Evolutionary conservation across 495 filamentous ascomycete species (phyloP), one percentile per base, ranked within the genome.

Genomic region (Hypoxylon subgilvum): DNA sequence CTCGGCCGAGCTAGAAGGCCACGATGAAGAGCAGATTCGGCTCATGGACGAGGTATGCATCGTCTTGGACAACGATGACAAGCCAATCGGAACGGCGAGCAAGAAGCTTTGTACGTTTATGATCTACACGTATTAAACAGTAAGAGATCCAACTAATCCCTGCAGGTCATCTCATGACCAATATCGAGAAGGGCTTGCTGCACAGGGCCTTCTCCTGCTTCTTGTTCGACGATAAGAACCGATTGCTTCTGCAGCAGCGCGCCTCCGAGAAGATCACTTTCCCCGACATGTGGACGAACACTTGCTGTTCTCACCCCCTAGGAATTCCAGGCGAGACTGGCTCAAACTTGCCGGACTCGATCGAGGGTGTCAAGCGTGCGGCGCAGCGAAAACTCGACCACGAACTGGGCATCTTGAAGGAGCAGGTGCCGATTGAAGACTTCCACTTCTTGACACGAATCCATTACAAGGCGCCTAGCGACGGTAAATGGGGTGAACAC

Each of bases 1-100:
- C 50, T 85, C 92, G 35, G 78, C 90, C 34, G 78, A 75, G 47
- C 79, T 92, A 47, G 86, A 85, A 45, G 94, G 94, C 38, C 95
- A 97, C 80, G 93, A 99, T 77, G 94, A 90, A 69, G 93, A 97
- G 73, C 94, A 99, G 73, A 92, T 96, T 57, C 87, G 92, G 21
- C 76, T 99, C 63, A 99, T 99, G 94, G 95, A 99, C 56, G 94
- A 99, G 75, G 89, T 99, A 6, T 99, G 94, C 79, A 99, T 99
- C 69, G 94, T 99, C 12, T 72, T 91, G 39, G 94, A 97, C 69
- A 86, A 94, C 56, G 80, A 97, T 66, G 94, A 99, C 71, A 82
- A 83, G 45, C 95, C 94, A 2, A 96, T 99, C 71, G 94, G 95
- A 38, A 96, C 90, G 54, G 93, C 90, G 30, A 96, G 91, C 84